Conservation (phyloP, 164 flowering plant species). For the Warburgia ugandensis region DNA sequence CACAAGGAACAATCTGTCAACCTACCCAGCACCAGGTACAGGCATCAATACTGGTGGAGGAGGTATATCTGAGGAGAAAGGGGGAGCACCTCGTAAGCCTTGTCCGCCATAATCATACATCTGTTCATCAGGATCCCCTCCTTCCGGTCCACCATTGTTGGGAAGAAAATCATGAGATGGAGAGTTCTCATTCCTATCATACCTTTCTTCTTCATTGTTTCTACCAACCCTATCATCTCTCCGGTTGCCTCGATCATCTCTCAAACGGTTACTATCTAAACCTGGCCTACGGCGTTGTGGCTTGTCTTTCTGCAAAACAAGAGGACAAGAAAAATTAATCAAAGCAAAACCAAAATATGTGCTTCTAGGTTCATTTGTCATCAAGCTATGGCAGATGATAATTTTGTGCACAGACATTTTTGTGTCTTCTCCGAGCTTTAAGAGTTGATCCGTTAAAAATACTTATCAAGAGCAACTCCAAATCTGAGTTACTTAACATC, state of each 20-base stretch:
- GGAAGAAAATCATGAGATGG: slow-evolving; percentile 52
- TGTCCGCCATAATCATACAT: slow-evolving; percentile 76
- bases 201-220: slow-evolving; percentile 51
- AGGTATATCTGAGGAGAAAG: slow-evolving; percentile 76
- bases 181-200: slow-evolving; percentile 64
- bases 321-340: background rate
- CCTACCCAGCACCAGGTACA: slow-evolving; percentile 99
- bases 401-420: too few relatives aligned
- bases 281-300: slow-evolving; percentile 56
- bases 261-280: slow-evolving; percentile 47
- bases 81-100: slow-evolving; percentile 54
- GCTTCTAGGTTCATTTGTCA: too few relatives aligned
- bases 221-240: slow-evolving; percentile 50
- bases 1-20: background rate
- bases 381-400: too few relatives aligned
- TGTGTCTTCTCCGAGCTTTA: too few relatives aligned
- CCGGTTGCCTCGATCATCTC: slow-evolving; percentile 66
- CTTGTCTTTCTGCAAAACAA: slow-evolving; percentile 56
- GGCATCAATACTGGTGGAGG: slow-evolving; percentile 90
- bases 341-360: background rate
- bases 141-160: slow-evolving; percentile 48
- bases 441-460: too few relatives aligned
- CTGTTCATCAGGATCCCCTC: slow-evolving; percentile 57
- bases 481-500: too few relatives aligned
- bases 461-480: too few relatives aligned